Evolutionary conservation across 768 basidiomycete genomes (phyloP), one percentile per base, ranked within the genome.

Genomic region (Amylocystis lapponica): DNA sequence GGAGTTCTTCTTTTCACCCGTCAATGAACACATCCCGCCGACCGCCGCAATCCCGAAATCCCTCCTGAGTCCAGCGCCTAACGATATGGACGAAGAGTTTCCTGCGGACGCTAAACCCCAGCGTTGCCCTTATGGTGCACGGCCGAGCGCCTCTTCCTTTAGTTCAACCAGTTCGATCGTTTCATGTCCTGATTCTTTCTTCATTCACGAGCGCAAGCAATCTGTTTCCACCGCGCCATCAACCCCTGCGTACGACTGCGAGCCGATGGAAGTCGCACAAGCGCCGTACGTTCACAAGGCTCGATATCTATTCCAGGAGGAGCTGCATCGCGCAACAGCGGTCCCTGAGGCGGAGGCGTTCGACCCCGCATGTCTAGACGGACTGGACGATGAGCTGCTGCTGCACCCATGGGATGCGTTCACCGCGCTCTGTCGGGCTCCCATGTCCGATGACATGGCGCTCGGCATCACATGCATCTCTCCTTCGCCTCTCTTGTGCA

Each of bases 1-100:
- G 33, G 49, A 51, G 31, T 57, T 60, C 30, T 48, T 60, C 11
- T 53, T 60, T 46, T 55, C 53, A n/a, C 57, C 57, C 8, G 33
- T 56, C 33, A 20, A 9, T 13, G 56, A 60, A 36, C 20, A 25
- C 10, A n/a, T n/a, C n/a, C 50, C 52, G n/a, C 32, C n/a, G 10
- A 26, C 47, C 17, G 35, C 49, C 13, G 27, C 23, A 10, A 44
- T 46, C 23, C 32, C 49, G 11, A n/a, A 19, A 14, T 26, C 37
- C 33, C 27, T 46, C 8, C n/a, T 36, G 26, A 55, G 51, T 36
- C 54, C 54, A 3, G 41, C 57, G 17, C 58, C 58, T 9, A 35
- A 46, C 30, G 52, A 59, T 39, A 55, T 59, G 29, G 49, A 46
- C 26, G 57, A 55, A 39, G 55, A 53, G 8, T n/a, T 27, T 26